Evolutionary conservation across 768 basidiomycete species (phyloP), one percentile per base, ranked within the genome.

Genomic region (Termitomyces sp.): DNA sequence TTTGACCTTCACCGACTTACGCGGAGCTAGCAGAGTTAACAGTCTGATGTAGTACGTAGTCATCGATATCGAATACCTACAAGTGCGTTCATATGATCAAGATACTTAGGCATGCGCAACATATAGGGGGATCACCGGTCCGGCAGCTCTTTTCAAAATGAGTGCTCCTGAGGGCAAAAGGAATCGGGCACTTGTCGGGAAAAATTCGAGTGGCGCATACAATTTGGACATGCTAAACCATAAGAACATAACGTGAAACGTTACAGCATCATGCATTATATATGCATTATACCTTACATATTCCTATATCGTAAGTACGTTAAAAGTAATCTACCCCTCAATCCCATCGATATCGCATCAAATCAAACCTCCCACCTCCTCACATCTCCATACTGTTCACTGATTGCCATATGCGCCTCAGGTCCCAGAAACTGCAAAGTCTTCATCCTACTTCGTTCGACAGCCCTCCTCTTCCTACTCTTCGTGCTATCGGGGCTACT

Each of bases 351-450:
- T 11, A 42, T 42, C 25, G 23, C 25, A 44, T 44, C 43, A 27
- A 31, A 46, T 37, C 21, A 57, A 40, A 54, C 47, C 31, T 56
- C 50, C 44, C 49, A 45, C 29, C 41, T 42, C 35, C 19, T 40
- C 35, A 44, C 11, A 57, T 51, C 43, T 25, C 54, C 53, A 35
- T 45, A 59, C 41, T 40, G 54, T 29, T 59, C 25, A 19, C 17
- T 45, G 4, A 59, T 55, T 9, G 56, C 55, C 16, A 31, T 32
- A 45, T 14, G 14, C n/a, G 62, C 58, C 43, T 62, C 62, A 21
- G 42, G 49, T 4, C 62, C 62, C 37, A 62, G 34, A 42, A 59
- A 44, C 43, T 59, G 58, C 38, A 59, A 38, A 32, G 27, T 54
- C 41, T 62, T 62, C 40, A 54, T 40, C 54, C 29, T 27, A 32